Base-by-base conservation (phyloP, 345 rosid genomes). In the Aethionema arabicum region DNA sequence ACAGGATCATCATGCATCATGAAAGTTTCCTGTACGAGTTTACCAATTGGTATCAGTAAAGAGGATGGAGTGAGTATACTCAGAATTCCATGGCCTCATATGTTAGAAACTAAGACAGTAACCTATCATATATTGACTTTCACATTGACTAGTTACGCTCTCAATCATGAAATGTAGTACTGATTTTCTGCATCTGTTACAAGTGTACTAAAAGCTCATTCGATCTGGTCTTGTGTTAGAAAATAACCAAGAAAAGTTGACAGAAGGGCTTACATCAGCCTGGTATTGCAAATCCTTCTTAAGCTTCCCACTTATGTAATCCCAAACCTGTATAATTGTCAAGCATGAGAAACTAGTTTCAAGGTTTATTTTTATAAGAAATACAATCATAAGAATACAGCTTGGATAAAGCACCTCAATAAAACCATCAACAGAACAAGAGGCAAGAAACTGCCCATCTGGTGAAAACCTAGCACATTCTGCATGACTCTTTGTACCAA, bases 1-100 rank as follows among this genome's bases (percentile, higher is more conserved):
- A 90, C 91, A 51, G 96, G 88, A 62, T 90, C 95, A 61, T 95
- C 97, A 62, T 95, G 99, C 97, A 95, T 88, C 97, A 95, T 95
- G 79, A 95, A 90, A 61, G 89, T 83, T 80, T 95, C 97, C 99
- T 90, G 89, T 66, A 71, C 72, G 57, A 73, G 60, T 61, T 27
- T 38, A 52, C 51, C 60, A 53, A 57, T 38, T 71, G 47, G 14
- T 72, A 42, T 38, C 47, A 62, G 44, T 13, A 60, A 57, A 40
- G 67, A 11, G 74, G 44, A 39, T n/a, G 68, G 50, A 39, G 57
- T 57, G 43, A 39, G 36, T 56, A 66, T 21, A 39, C 43, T 21
- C 29, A 12, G 7, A 54, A 46, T 32, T 11, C 54, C 2, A 46
- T 54, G 42, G 35, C 37, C 3, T 3, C 10, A 37, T 3, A 11